phyloP scores from a whole-genome alignment of 495 filamentous ascomycete genomes.

The Copromyces sp. region DNA sequence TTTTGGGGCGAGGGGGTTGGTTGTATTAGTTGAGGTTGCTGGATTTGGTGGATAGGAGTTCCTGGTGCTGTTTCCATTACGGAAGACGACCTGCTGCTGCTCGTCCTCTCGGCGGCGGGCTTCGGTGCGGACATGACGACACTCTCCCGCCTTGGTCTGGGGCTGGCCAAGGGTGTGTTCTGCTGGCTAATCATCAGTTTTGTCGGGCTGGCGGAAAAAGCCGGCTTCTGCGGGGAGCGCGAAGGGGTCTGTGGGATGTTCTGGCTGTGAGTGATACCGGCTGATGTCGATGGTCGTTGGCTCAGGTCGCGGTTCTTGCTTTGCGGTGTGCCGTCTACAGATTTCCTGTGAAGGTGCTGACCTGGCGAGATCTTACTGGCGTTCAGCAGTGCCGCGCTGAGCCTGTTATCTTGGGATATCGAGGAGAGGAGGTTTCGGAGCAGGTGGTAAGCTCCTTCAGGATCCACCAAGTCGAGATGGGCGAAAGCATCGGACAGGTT shows the following conservation, averaged over 20 bases:
- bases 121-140: constrained; percentile 18
- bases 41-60: not conserved
- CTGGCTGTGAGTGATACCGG: not conserved
- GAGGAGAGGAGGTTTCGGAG: constrained; percentile 53
- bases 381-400: constrained; percentile 28
- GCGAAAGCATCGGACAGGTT: constrained; percentile 75
- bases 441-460: constrained; percentile 81
- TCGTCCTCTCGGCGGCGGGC: not conserved
- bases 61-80: not conserved
- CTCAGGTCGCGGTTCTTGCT: constrained; percentile 15
- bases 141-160: constrained; percentile 58
- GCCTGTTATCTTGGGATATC: constrained; percentile 31
- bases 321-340: constrained; percentile 24
- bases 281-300: not conserved
- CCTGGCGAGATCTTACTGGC: constrained; percentile 1
- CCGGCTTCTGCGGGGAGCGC: not conserved
- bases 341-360: constrained; percentile 8
- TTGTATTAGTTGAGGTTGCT: not conserved
- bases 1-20: not conserved
- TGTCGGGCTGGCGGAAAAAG: constrained; percentile 23
- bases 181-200: constrained; percentile 70
- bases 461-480: constrained; percentile 73
- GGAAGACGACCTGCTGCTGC: not conserved
- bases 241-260: not conserved
- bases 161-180: constrained; percentile 76